Evolutionary conservation across 495 filamentous ascomycete species (phyloP), one percentile per base, ranked within the genome.

Genomic region (Aspergillus carlsbadensis): DNA sequence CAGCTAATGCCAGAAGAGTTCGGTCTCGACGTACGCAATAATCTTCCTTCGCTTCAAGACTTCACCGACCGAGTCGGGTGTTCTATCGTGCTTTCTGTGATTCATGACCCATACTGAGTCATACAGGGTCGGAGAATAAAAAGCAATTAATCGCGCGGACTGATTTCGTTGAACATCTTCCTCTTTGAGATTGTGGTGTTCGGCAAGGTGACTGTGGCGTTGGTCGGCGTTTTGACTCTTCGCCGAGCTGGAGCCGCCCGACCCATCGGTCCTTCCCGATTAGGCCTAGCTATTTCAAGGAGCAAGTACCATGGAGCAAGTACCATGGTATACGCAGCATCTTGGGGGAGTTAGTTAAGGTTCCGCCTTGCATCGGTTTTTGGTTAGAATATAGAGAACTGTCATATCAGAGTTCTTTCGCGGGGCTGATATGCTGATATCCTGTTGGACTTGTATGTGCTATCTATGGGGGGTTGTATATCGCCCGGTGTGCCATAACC

Each of bases 21-120:
- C 39, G 26, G 26, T 29, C 8, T 29, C 4, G 26, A 55, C 58
- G 31, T 60, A 76, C 73, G 73, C 73, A 33, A 72, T 65, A 40
- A 72, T 70, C 51, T 76, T 76, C 56, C 67, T 67, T 55, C 63
- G 64, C 40, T 75, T 70, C 29, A 62, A 44, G 8, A 24, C 43
- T 17, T 57, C 58, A 10, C 46, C 31, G 44, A 49, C 41, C 44
- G 58, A 46, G n/a, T 57, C 53, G 53, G 41, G 35, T 10, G 53
- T 21, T 44, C 31, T 41, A 39, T 29, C 45, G 29, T 20, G 34
- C 43, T 46, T 53, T 57, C 40, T 56, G 44, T 56, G 56, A 35
- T 57, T 54, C 59, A 65, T 65, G 29, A 46, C 31, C 42, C 52
- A 53, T 60, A 52, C 46, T 41, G 34, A 26, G 26, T 21, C 22